These are phyloP conservation scores for Coix lacrymajobi DNA, from an alignment of 176 grass and related monocot genomes.

Conservation along the genomic window DNA sequence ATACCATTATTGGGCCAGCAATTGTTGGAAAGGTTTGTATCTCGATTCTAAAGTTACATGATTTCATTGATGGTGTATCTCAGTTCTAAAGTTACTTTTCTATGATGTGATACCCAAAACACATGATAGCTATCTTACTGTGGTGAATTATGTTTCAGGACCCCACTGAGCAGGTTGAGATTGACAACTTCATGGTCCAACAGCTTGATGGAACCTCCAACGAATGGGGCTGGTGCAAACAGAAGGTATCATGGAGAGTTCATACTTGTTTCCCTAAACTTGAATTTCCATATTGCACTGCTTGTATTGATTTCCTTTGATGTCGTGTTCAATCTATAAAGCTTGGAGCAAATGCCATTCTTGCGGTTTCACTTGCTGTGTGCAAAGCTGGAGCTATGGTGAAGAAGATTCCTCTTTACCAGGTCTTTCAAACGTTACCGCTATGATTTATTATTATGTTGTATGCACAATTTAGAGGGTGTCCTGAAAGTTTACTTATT, in stretches of 20 bases:
- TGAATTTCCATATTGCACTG: neutral
- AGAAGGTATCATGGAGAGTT: slow-evolving; percentile 47
- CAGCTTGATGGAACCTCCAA: slow-evolving; percentile 92
- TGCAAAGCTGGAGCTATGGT: slow-evolving; percentile 80
- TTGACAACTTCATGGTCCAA: slow-evolving; percentile 96
- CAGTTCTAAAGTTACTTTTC: neutral
- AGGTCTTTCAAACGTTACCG: slow-evolving; percentile 21
- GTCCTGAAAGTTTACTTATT: neutral
- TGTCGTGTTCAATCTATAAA: neutral
- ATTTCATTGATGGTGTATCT: slow-evolving; percentile 24
- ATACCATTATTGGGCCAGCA: slow-evolving; percentile 70
- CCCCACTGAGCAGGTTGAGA: slow-evolving; percentile 57
- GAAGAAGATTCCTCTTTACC: slow-evolving; percentile 82
- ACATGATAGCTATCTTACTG: neutral
- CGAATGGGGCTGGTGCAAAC: slow-evolving; percentile 98
- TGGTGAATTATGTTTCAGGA: slow-evolving; percentile 44
- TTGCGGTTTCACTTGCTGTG: slow-evolving; percentile 84
- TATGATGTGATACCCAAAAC: neutral
- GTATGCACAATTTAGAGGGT: neutral
- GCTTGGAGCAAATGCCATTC: slow-evolving; percentile 92
- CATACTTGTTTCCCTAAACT: neutral
- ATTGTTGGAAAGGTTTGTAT: slow-evolving; percentile 68
- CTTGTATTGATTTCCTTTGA: neutral
- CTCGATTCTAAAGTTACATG: neutral
- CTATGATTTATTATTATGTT: neutral